Evolutionary conservation across 805 yeast species (phyloP).

Genomic region (Lachancea kluyveri): DNA sequence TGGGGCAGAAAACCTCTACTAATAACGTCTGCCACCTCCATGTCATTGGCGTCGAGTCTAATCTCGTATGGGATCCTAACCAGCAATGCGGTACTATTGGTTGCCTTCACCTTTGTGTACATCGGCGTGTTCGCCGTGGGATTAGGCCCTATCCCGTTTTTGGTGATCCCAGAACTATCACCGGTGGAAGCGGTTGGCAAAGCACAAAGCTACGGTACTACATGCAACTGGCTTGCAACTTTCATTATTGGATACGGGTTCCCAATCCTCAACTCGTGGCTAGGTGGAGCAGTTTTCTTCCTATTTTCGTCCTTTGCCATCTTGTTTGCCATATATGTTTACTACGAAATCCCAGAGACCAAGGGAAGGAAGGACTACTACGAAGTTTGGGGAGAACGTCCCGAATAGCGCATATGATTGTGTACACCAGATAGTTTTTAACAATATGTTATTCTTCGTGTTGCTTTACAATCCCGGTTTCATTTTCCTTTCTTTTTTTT

Average conservation of each 20-base stretch:
- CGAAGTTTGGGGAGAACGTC: constrained; percentile 25
- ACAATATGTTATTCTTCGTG: too few species aligned
- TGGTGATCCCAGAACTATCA: constrained; percentile 82
- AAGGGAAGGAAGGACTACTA: constrained; percentile 16
- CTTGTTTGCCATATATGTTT: constrained; percentile 37
- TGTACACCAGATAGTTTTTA: too few species aligned
- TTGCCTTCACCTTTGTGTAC: constrained; percentile 61
- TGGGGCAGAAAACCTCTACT: constrained; percentile 73
- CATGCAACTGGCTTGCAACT: constrained; percentile 87
- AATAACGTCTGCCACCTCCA: constrained; percentile 54
- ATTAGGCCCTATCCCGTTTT: constrained; percentile 91
- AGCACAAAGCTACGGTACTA: constrained; percentile 91
- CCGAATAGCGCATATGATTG: too few species aligned
- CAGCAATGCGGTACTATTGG: constrained; percentile 43
- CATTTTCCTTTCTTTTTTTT: too few species aligned
- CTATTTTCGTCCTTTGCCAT: constrained; percentile 59
- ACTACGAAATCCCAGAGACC: constrained; percentile 62
- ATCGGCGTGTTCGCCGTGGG: constrained; percentile 88
- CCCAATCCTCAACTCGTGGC: constrained; percentile 56
- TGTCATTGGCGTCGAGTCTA: constrained; percentile 59
- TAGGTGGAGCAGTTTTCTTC: constrained; percentile 78
- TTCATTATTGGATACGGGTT: constrained; percentile 75
- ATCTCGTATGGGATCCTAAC: constrained; percentile 61
- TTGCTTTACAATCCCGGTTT: too few species aligned
- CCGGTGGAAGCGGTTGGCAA: constrained; percentile 71